Base-by-base conservation (phyloP, 352 stramenopile species). In the Globisporangium megalacanthum region DNA sequence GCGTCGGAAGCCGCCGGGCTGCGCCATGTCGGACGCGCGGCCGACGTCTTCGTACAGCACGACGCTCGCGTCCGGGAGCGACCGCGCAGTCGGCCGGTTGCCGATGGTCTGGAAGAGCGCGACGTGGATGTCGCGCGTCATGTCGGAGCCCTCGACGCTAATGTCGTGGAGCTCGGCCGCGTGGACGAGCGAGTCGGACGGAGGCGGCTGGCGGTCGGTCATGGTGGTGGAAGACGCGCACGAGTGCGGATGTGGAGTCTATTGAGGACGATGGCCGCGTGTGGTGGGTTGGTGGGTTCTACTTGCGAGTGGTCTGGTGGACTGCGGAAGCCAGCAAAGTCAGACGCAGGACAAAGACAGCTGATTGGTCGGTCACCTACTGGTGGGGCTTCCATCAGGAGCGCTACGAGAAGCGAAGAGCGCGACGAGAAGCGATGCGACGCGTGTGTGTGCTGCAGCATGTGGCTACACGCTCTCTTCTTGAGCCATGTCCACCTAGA, bases 121-220 rank as follows among this genome's bases (percentile, higher is more conserved):
- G 47, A 83, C 78, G 70, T 81, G 82, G 54, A 85, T 85, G 62
- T 85, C 75, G 56, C 75, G 72, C 61, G 75, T 85, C 72, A 86
- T 83, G 63, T 86, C 75, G 14, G 75, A 86, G 14, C 75, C 75
- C 61, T 86, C 75, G 52, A 79, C 75, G 1, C 60, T 47, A 29
- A 85, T 82, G 52, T 81, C 70, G 46, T 85, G 75, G 15, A 83
- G 63, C 51, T 80, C 70, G 2, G 63, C 64, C 20, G 68, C 37
- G 52, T 64, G 58, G 45, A 52, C 52, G 33, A 22, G 37, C 10
- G 31, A 41, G 53, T 45, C 56, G 29, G 47, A 15, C 29, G n/a
- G 29, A 7, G 42, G 41, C 13, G 35, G 42, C 33, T 51, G 22
- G 10, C n/a, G 37, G 35, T 60, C 54, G 7, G 36, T n/a, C 54